A percentile compares a stretch with the other conserved stretches of the same genome.
phyloP scores from a whole-genome alignment of 2,329 filamentous ascomycete species.

The Colletotrichum sp. region DNA sequence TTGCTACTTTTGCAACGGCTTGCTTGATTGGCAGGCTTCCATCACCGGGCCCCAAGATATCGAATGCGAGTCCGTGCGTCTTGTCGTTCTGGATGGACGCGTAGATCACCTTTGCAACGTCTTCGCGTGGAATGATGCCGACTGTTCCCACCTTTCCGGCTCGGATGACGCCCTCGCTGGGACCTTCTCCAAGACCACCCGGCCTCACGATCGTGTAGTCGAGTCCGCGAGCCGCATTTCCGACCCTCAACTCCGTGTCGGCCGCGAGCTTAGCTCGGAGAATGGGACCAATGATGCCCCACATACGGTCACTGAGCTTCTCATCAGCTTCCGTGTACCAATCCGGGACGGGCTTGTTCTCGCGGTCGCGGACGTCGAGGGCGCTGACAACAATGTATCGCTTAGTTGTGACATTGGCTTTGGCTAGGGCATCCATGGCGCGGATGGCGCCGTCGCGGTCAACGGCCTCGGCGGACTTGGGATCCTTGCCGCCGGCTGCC shows the following conservation, averaged over 20 bases:
- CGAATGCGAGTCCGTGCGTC: slow-evolving; percentile 47
- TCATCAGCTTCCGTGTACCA: slow-evolving; percentile 48
- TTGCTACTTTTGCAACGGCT: slow-evolving; percentile 41
- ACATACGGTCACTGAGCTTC: slow-evolving; percentile 38
- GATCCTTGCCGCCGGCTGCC: slow-evolving; percentile 34
- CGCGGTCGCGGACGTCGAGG: slow-evolving; percentile 46
- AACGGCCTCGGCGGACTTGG: slow-evolving; percentile 46
- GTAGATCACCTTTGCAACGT: slow-evolving; percentile 48
- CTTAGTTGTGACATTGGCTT: slow-evolving; percentile 38
- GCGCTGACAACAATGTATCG: slow-evolving; percentile 52
- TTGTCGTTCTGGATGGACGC: slow-evolving; percentile 42
- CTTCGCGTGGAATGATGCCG: slow-evolving; percentile 42
- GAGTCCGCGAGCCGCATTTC: slow-evolving; percentile 40
- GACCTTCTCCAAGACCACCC: slow-evolving; percentile 41
- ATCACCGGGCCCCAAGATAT: slow-evolving; percentile 43
- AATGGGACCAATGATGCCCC: slow-evolving; percentile 42
- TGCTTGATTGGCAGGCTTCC: slow-evolving; percentile 35
- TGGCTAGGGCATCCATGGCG: slow-evolving; percentile 48
- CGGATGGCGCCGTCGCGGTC: slow-evolving; percentile 50
- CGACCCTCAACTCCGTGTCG: slow-evolving; percentile 41
- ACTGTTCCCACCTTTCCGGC: slow-evolving; percentile 46
- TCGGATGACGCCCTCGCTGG: slow-evolving; percentile 39
- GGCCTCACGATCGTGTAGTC: slow-evolving; percentile 52
- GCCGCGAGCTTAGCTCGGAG: slow-evolving; percentile 47
- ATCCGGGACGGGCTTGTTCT: slow-evolving; percentile 36